phyloP scores from a whole-genome alignment of 495 filamentous ascomycete genomes.

The Acidiella bohemica region DNA sequence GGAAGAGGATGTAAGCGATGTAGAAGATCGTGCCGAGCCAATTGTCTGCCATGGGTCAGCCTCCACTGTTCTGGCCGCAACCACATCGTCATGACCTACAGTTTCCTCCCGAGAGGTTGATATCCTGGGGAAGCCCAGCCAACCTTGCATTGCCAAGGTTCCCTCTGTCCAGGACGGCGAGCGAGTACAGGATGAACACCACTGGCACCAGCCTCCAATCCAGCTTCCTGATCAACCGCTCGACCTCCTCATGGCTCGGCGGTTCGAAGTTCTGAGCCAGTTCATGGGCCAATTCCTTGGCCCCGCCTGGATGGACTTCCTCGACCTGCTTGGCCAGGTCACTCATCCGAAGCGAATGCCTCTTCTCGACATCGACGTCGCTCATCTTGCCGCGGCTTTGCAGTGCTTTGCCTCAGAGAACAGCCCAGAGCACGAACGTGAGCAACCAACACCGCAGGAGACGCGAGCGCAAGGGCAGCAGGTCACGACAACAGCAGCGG shows the following conservation, averaged over 20 bases:
- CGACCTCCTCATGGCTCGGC: slow-evolving; percentile 56
- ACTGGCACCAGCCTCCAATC: slow-evolving; percentile 65
- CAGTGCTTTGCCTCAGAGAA: too few relatives aligned
- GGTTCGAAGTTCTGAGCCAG: slow-evolving; percentile 3
- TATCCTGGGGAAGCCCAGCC: slow-evolving; percentile 42
- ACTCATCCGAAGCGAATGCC: neutral
- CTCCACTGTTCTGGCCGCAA: neutral
- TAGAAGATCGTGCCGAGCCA: slow-evolving; percentile 30
- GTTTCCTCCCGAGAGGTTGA: slow-evolving; percentile 10
- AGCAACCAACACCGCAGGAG: too few relatives aligned
- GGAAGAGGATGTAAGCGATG: slow-evolving; percentile 24
- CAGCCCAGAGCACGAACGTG: too few relatives aligned
- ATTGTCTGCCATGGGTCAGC: neutral
- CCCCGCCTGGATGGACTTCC: neutral
- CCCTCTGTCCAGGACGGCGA: slow-evolving; percentile 59
- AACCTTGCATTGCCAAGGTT: slow-evolving; percentile 43
- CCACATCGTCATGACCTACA: neutral
- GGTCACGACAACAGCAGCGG: too few relatives aligned
- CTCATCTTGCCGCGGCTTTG: too few relatives aligned
- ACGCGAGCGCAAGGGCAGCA: too few relatives aligned
- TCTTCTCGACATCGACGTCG: slow-evolving; percentile 7
- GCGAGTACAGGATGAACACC: slow-evolving; percentile 65
- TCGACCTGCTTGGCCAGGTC: slow-evolving; percentile 3
- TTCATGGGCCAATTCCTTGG: neutral
- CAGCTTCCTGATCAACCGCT: slow-evolving; percentile 54